Conservation (phyloP, 208 protist genomes). For the Leishmania turanica region DNA sequence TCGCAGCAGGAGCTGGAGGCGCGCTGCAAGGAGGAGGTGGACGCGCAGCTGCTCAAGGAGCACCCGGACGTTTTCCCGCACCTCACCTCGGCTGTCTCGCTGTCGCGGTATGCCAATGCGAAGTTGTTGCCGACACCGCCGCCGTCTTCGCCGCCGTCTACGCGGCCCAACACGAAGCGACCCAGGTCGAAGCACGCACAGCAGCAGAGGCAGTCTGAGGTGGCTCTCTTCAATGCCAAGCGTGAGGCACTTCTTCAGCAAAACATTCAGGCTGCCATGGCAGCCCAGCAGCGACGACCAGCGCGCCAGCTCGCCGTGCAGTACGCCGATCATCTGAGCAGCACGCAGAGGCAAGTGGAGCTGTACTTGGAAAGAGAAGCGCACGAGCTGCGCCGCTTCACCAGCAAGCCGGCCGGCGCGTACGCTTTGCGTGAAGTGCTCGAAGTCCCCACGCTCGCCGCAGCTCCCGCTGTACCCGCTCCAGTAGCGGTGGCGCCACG, state of each 20-base stretch:
- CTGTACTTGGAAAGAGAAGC: slow-evolving; percentile 43
- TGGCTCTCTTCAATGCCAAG: slow-evolving; percentile 29
- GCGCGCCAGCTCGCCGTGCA: slow-evolving; percentile 34
- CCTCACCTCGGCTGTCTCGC: slow-evolving; percentile 1
- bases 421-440: slow-evolving; percentile 77
- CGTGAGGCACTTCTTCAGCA: slow-evolving; percentile 44
- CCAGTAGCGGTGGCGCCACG: slow-evolving; percentile 3
- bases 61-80: slow-evolving; percentile 21
- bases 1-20: slow-evolving; percentile 36
- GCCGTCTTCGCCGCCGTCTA: not conserved
- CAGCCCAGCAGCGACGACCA: slow-evolving; percentile 42
- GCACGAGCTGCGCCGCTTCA: slow-evolving; percentile 59
- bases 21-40: slow-evolving; percentile 40
- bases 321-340: slow-evolving; percentile 44
- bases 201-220: slow-evolving; percentile 32
- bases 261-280: slow-evolving; percentile 33
- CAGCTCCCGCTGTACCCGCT: not conserved
- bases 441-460: slow-evolving; percentile 15
- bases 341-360: slow-evolving; percentile 30
- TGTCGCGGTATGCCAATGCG: not conserved
- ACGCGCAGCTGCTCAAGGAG: slow-evolving; percentile 29
- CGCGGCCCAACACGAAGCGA: slow-evolving; percentile 8
- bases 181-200: slow-evolving; percentile 22
- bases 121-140: slow-evolving; percentile 1
- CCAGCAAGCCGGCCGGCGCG: slow-evolving; percentile 43